Percentiles rank a stretch among this genome's conserved stretches.
These are phyloP conservation scores for Plasmodium yoelii DNA, from an alignment of 169 alveolate species.

Conservation along the genomic window DNA sequence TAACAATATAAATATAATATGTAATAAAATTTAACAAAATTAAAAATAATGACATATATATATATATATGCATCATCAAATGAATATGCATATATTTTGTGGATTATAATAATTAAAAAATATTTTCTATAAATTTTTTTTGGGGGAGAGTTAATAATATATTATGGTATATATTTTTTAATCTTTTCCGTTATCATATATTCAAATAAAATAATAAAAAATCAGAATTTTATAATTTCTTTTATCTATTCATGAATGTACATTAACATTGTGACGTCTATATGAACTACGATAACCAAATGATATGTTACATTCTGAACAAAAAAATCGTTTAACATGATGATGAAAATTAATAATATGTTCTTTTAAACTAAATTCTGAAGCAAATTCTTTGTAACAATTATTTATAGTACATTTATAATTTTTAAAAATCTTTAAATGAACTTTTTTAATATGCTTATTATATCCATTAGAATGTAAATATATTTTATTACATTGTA, in stretches of 20 bases:
- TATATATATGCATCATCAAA: too few relatives aligned
- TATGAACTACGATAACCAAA: slow-evolving; percentile 68
- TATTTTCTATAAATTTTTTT: too few relatives aligned
- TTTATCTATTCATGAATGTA: slow-evolving; percentile 12
- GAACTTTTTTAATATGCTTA: slow-evolving; percentile 46
- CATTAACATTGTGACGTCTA: slow-evolving; percentile 47
- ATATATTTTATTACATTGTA: slow-evolving; percentile 68
- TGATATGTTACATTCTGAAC: slow-evolving; percentile 61
- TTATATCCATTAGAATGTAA: slow-evolving; percentile 61
- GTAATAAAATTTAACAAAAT: too few relatives aligned
- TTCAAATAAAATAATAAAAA: too few relatives aligned
- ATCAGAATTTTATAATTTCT: too few relatives aligned
- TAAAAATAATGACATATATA: too few relatives aligned
- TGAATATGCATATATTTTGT: too few relatives aligned
- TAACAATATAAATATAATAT: too few relatives aligned
- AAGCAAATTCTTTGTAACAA: slow-evolving; percentile 45
- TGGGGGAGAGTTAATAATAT: too few relatives aligned
- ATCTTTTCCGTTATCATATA: too few relatives aligned
- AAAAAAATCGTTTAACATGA: slow-evolving; percentile 51
- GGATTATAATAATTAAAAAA: too few relatives aligned
- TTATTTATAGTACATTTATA: slow-evolving; percentile 48
- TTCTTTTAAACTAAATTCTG: slow-evolving; percentile 65
- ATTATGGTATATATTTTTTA: too few relatives aligned
- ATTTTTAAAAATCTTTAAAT: slow-evolving; percentile 27
- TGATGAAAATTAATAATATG: slow-evolving; percentile 66